Evolutionary conservation across 371 early-diverging fungal genomes (phyloP).

Genomic region (Syncephalis plumigaleata): DNA sequence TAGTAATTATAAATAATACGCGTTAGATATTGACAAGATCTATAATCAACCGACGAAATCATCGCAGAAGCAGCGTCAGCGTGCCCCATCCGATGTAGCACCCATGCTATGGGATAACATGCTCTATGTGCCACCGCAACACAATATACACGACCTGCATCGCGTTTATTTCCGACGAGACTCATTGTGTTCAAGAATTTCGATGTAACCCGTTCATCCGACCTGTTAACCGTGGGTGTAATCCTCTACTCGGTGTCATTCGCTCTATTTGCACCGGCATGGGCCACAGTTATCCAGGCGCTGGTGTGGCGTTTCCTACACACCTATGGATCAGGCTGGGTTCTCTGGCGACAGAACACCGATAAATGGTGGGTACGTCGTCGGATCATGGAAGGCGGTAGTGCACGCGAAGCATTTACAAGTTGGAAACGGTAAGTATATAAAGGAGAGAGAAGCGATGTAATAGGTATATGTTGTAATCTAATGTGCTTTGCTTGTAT

Average conservation of each 20-base stretch:
- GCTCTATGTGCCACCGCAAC: conserved; percentile 8
- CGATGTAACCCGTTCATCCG: conserved; percentile 68
- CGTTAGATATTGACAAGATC: conserved; percentile 71
- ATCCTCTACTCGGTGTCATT: conserved; percentile 51
- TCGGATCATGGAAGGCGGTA: conserved; percentile 82
- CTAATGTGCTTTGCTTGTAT: background rate
- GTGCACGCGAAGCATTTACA: conserved; percentile 67
- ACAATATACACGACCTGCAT: background rate
- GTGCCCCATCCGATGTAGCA: conserved; percentile 12
- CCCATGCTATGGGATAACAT: conserved; percentile 5
- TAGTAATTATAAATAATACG: background rate
- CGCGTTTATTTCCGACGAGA: conserved; percentile 58
- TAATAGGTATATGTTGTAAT: too few species aligned
- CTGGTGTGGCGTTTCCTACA: conserved; percentile 75
- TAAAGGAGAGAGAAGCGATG: too few species aligned
- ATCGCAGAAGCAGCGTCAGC: conserved; percentile 9
- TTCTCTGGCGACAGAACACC: conserved; percentile 60
- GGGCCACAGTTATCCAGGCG: conserved; percentile 42
- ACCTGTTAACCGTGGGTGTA: conserved; percentile 56
- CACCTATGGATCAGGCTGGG: conserved; percentile 53
- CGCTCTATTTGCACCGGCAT: conserved; percentile 34
- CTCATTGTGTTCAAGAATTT: conserved; percentile 78
- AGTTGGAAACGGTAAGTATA: conserved; percentile 68
- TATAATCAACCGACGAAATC: conserved; percentile 54
- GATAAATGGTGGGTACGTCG: conserved; percentile 73